These are phyloP conservation scores for Naganishia friedmannii DNA, from an alignment of 768 basidiomycete species.

Conservation along the genomic window DNA sequence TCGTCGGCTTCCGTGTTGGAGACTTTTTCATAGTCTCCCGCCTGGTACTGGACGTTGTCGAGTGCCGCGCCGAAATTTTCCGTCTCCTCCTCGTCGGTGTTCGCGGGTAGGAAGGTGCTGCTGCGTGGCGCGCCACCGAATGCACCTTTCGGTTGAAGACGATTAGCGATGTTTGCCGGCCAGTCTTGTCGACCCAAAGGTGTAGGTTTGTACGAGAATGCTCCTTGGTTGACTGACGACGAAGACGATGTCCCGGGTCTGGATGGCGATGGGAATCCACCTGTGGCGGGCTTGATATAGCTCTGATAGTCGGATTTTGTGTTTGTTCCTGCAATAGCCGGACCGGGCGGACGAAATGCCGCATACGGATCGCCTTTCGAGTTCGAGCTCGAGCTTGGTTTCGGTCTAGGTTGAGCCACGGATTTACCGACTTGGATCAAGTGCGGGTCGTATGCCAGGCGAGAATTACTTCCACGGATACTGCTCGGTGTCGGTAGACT, in stretches of 20 bases:
- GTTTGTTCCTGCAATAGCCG: background rate
- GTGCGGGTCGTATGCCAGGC: constrained; percentile 7
- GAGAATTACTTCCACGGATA: constrained; percentile 9
- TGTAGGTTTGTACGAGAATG: constrained; percentile 1
- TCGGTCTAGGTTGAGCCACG: constrained; percentile 1
- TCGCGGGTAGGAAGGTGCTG: background rate
- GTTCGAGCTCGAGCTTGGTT: background rate
- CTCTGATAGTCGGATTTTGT: constrained; percentile 4
- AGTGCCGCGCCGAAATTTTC: constrained; percentile 34
- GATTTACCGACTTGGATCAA: background rate
- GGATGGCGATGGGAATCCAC: constrained; percentile 21
- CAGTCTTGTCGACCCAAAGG: constrained; percentile 9
- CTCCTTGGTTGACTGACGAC: background rate
- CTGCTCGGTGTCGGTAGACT: constrained; percentile 20
- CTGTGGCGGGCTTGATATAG: constrained; percentile 21
- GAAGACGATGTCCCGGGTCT: background rate
- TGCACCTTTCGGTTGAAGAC: background rate
- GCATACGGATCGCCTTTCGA: constrained; percentile 12
- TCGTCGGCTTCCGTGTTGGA: constrained; percentile 66
- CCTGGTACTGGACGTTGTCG: constrained; percentile 33
- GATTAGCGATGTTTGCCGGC: constrained; percentile 19
- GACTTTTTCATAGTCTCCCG: constrained; percentile 40
- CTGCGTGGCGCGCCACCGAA: background rate
- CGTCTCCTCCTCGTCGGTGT: constrained; percentile 26
- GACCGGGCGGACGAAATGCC: constrained; percentile 8